Base-by-base conservation (phyloP, 768 basidiomycete species). In the Cystobasidium tubakii region DNA sequence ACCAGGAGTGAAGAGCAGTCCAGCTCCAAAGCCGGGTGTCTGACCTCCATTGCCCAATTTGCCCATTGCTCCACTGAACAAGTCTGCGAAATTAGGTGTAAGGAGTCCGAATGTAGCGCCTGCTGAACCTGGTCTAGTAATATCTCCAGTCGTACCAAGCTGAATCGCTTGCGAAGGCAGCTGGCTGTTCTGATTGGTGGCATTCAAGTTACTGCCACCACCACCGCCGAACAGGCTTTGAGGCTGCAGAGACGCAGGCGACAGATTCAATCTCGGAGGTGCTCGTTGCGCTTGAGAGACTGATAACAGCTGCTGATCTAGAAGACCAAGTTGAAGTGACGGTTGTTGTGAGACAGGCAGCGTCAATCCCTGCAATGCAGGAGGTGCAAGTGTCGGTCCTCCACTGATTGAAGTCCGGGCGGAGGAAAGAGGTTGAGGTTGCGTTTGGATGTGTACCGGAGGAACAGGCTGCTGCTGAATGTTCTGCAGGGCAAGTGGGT, bases 1-100 rank as follows among this genome's bases (percentile, higher is more conserved):
- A 60, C 57, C 57, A 27, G 57, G 57, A 29, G 44, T 46, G 66
- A 67, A 67, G 15, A 50, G 31, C 21, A 67, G 27, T 23, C 66
- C 66, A 60, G 57, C 57, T 29, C 66, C 66, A 29, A 33, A 33
- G 21, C 44, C 46, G 2, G 42, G 66, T 36, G 42, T 50, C 13
- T 43, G n/a, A 43, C 44, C 66, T 50, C 66, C 66, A 23, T 65
- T 65, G 43, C n/a, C 66, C 29, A 33, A 15, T 31, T 67, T 67
- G 57, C 63, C 63, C 69, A 71, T 71, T 25, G 33, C 29, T 9
- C 34, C 53, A 36, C 36, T 55, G 55, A 71, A 71, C 9, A 71
- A 34, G 36, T 71, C 69, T 36, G 69, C 69, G 36, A 71, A 71
- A 31, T 71, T 71, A 7, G 69, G 69, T 10, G 69, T 71, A 9